These are phyloP conservation scores for Moricandia arvensis DNA, from an alignment of 345 rosid species.

Conservation along the genomic window DNA sequence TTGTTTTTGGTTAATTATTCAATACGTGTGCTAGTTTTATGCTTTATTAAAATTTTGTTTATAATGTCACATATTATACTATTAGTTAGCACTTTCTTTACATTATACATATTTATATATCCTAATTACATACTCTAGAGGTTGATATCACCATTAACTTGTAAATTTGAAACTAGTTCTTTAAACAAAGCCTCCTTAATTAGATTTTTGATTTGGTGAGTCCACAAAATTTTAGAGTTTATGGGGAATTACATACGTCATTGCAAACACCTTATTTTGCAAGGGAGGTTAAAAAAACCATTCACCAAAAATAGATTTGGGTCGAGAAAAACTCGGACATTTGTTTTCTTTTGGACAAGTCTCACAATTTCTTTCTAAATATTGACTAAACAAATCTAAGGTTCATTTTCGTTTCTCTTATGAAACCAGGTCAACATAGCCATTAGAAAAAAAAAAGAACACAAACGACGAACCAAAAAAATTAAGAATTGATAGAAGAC, in stretches of 20 bases:
- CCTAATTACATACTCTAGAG: background rate
- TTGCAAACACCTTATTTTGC: slow-evolving; percentile 6
- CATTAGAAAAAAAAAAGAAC: background rate
- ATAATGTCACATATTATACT: background rate
- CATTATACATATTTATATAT: background rate
- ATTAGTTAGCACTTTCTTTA: background rate
- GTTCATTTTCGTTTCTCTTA: slow-evolving; percentile 31
- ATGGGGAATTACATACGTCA: background rate
- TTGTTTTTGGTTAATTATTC: background rate
- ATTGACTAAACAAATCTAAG: slow-evolving; percentile 22
- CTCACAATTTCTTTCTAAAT: slow-evolving; percentile 34
- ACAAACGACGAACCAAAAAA: slow-evolving; percentile 6
- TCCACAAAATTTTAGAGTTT: background rate
- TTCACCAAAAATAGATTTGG: slow-evolving; percentile 29
- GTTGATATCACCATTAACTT: background rate
- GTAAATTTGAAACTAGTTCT: background rate
- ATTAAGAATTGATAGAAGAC: slow-evolving; percentile 7
- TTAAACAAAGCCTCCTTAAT: background rate
- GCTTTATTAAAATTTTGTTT: background rate
- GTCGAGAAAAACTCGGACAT: slow-evolving; percentile 18
- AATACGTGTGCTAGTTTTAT: background rate
- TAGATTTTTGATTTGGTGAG: background rate
- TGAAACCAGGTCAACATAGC: slow-evolving; percentile 23
- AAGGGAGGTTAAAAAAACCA: background rate
- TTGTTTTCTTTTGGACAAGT: slow-evolving; percentile 16